Conservation (phyloP, 148 eudicot genomes). For the Rhododendron mucronatum region DNA sequence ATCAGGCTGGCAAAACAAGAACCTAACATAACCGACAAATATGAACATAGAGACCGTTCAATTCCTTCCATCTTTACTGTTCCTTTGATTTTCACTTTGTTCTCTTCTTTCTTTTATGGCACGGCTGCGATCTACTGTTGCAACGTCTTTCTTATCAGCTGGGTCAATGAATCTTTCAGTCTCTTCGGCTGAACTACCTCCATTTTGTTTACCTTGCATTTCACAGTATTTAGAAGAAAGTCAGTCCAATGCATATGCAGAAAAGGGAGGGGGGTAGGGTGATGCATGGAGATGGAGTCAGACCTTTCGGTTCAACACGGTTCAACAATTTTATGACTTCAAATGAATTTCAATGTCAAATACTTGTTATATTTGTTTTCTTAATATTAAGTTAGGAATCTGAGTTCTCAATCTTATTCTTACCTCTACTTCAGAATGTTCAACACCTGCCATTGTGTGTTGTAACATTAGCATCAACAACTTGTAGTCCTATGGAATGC, state of each 20-base stretch:
- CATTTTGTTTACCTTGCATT: conserved; percentile 8
- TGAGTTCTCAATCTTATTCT: background rate
- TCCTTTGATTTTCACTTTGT: background rate
- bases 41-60: background rate
- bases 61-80: background rate
- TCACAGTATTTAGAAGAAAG: background rate
- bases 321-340: background rate
- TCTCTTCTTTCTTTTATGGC: background rate
- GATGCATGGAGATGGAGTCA: background rate
- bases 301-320: background rate
- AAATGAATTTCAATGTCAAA: background rate
- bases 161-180: conserved; percentile 18
- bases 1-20: background rate
- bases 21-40: background rate
- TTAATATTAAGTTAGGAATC: background rate
- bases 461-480: conserved; percentile 55
- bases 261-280: background rate
- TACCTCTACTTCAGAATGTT: conserved; percentile 25
- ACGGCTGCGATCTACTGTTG: background rate
- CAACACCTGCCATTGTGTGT: conserved; percentile 17
- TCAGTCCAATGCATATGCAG: too few species aligned
- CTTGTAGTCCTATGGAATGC: conserved; percentile 40
- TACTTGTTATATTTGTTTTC: background rate
- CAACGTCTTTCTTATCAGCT: background rate
- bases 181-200: conserved; percentile 15